Conservation (phyloP, 345 rosid species). For the Camelina sativa region DNA sequence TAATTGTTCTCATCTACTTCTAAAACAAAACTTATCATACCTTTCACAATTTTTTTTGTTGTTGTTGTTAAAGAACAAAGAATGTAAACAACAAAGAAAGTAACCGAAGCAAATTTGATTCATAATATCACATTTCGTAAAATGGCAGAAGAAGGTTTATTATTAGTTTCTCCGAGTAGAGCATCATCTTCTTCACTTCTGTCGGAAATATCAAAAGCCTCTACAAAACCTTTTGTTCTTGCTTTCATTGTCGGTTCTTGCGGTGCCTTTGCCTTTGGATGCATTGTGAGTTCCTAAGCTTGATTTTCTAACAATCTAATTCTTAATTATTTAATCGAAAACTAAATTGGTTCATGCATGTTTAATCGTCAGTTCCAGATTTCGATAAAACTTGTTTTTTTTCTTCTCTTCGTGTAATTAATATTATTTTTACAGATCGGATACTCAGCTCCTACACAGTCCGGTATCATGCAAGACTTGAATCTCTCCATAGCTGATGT, state of each 20-base stretch:
- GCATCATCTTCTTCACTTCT: conserved; percentile 11
- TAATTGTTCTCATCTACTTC: too few relatives aligned
- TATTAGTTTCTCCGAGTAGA: not conserved
- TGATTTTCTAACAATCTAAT: not conserved
- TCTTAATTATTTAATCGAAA: not conserved
- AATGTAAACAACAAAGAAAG: too few relatives aligned
- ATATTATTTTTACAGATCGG: conserved; percentile 16
- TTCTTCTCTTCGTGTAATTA: too few relatives aligned
- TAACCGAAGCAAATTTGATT: too few relatives aligned
- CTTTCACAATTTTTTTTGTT: too few relatives aligned
- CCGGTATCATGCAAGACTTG: conserved; percentile 43
- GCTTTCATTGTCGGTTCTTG: conserved; percentile 39
- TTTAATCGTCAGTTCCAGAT: too few relatives aligned
- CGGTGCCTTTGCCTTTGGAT: conserved; percentile 44
- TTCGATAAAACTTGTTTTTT: too few relatives aligned
- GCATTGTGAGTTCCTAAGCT: conserved; percentile 33
- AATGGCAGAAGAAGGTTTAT: conserved; percentile 34
- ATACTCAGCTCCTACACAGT: conserved; percentile 46
- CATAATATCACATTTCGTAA: not conserved
- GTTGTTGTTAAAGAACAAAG: too few relatives aligned
- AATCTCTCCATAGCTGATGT: conserved; percentile 44
- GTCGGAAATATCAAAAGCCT: conserved; percentile 36
- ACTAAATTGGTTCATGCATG: not conserved
- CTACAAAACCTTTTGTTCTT: conserved; percentile 42
- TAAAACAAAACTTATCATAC: too few relatives aligned